These are phyloP conservation scores for Cutaneotrichosporon sp. DNA, from an alignment of 1,284 basidiomycete genomes.

Conservation along the genomic window DNA sequence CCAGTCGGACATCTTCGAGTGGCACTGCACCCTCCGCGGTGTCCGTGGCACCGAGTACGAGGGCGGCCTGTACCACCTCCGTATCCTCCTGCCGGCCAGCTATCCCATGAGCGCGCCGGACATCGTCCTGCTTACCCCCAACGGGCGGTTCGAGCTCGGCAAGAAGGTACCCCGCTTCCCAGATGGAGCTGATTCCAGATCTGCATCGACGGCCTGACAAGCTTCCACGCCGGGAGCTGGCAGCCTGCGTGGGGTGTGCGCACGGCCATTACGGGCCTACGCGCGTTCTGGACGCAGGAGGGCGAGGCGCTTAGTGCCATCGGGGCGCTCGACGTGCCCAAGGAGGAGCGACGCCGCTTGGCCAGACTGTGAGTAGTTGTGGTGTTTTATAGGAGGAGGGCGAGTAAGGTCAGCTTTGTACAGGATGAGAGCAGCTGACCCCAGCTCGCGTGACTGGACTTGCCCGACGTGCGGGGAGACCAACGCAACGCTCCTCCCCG, in stretches of 20 bases:
- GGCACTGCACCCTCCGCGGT: constrained; percentile 95
- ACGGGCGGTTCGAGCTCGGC: constrained; percentile 91
- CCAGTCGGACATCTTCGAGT: constrained; percentile 62
- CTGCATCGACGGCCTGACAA: constrained; percentile 85
- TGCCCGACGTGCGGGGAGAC: constrained; percentile 72
- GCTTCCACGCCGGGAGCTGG: constrained; percentile 65
- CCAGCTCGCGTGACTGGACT: constrained; percentile 75
- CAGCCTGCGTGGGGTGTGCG: constrained; percentile 97
- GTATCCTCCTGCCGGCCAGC: constrained; percentile 85
- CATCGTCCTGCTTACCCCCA: constrained; percentile 92
- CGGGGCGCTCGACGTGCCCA: constrained; percentile 80
- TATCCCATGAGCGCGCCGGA: constrained; percentile 94
- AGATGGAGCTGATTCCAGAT: constrained; percentile 62
- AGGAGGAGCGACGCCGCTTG: constrained; percentile 74
- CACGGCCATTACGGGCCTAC: constrained; percentile 89
- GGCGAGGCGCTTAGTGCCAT: constrained; percentile 86
- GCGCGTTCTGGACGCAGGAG: constrained; percentile 86
- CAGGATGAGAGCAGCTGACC: constrained; percentile 10
- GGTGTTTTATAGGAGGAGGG: too few species aligned
- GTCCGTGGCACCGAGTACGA: constrained; percentile 85
- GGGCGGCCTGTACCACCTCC: constrained; percentile 82
- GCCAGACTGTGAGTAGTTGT: constrained; percentile 71
- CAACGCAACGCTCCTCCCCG: constrained; percentile 66
- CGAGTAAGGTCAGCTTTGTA: too few species aligned
- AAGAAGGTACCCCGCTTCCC: constrained; percentile 84